Conservation (phyloP, 176 grass and related monocot species). For the Avena insularis region DNA sequence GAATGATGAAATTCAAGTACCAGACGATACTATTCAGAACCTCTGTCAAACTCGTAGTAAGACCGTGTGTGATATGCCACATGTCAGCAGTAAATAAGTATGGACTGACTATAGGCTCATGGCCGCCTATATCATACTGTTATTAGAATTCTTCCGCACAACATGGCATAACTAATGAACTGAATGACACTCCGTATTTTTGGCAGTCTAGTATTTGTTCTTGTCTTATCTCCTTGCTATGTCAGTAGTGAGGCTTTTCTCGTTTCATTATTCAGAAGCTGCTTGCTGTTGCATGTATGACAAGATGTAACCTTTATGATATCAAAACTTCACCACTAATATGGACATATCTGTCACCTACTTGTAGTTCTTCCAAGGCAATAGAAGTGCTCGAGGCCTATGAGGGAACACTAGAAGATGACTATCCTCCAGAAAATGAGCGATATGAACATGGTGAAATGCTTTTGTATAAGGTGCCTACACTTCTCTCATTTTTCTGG, state of each 20-base stretch:
- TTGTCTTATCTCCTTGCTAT: slow-evolving; percentile 15
- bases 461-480: slow-evolving; percentile 94
- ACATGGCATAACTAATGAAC: slow-evolving; percentile 20
- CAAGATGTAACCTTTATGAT: not conserved
- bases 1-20: slow-evolving; percentile 11
- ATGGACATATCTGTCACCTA: not conserved
- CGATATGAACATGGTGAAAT: slow-evolving; percentile 98
- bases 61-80: not conserved
- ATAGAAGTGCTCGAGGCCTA: slow-evolving; percentile 97
- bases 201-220: slow-evolving; percentile 4
- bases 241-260: not conserved
- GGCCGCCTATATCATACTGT: slow-evolving; percentile 12
- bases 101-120: slow-evolving; percentile 15
- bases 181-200: not conserved
- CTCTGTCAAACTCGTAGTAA: slow-evolving; percentile 14
- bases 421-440: slow-evolving; percentile 98
- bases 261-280: slow-evolving; percentile 16
- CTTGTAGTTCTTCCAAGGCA: slow-evolving; percentile 80
- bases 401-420: slow-evolving; percentile 96
- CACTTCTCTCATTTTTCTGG: slow-evolving; percentile 36
- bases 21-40: not conserved
- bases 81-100: slow-evolving; percentile 11
- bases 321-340: not conserved
- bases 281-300: not conserved
- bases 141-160: slow-evolving; percentile 13